Base-by-base conservation (phyloP, 345 rosid species). In the Eucalyptus tenuipes region DNA sequence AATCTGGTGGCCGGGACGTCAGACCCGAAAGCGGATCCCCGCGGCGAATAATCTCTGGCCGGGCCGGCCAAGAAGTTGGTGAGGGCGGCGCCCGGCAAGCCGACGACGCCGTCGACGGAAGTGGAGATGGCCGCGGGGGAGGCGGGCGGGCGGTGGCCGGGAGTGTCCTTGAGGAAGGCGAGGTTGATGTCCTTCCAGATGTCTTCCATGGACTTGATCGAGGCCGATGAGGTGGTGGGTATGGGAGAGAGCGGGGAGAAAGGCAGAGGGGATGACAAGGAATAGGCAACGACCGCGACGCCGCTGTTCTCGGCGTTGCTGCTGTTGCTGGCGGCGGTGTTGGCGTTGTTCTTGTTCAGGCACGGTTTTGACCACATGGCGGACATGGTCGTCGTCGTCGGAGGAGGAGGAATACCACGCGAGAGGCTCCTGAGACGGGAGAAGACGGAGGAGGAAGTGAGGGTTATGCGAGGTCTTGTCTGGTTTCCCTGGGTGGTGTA, bases 151-250 rank as follows among this genome's bases (percentile, higher is more conserved):
- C 66, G 47, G 84, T 75, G 84, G 8, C 24, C 84, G 84, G 84
- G 27, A 40, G 84, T 16, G 37, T 88, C 89, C 37, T 81, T 79
- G 66, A 79, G 86, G 89, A 68, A 49, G 85, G 71, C 80, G 33
- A 49, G 87, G 66, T 59, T 92, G 52, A 93, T 91, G 31, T 93
- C 92, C 80, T 91, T 88, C 96, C 96, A 92, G 16, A 92, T 92
- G n/a, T 94, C 95, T 81, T 93, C 96, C 93, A 93, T 93, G 86
- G 93, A 88, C 81, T 68, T 88, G 45, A 37, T 48, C 33, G 40
- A 16, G 80, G 57, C 7, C 17, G 87, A 84, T 29, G 87, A 15
- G 27, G 85, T 6, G 5, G 29, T 22, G 88, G 81, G 59, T 17
- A 87, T 13, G 22, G 85, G 85, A 50, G 66, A 86, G 29, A 86